Evolutionary conservation across 345 rosid species (phyloP), one percentile per base, ranked within the genome.

Genomic region (Arabis hirsuta): DNA sequence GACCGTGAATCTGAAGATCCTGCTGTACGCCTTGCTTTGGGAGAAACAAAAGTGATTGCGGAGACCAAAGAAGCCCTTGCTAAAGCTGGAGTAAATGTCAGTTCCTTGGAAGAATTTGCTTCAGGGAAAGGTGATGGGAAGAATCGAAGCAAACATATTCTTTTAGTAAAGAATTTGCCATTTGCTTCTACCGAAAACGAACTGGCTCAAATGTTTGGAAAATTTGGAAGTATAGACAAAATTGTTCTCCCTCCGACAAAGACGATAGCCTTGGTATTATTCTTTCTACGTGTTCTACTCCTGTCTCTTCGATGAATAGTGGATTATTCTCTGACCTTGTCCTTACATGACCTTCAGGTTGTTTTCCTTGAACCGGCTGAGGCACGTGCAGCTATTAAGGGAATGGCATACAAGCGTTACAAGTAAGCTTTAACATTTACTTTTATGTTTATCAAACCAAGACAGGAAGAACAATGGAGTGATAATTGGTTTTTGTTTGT

Each of bases 11-110:
- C 91, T 47, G 90, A 87, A 83, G 99, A 91, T 83, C 96, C 89
- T 81, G 96, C 96, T 27, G 97, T 91, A 36, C 99, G 96, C 54
- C 80, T 89, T 76, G 99, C 99, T 76, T 80, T 95, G 83, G 99
- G 88, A 58, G 97, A 95, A 84, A 88, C 97, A 53, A 96, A 91
- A 86, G 97, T 91, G 72, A 83, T 95, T 67, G 91, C 89, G 7
- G 91, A 95, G 78, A 95, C 99, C 11, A 95, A 94, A 83, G 88
- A 82, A 31, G 85, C 96, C 71, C 85, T 95, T 73, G 26, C 83
- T 6, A 85, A 82, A 79, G 90, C 96, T 72, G 99, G 99, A 62
- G 84, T 91, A 20, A 95, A 91, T 79, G 84, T 89, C 27, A 39
- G 80, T 11, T 76, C 85, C 48, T 77, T 95, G 74, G 97, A 89